Base-by-base conservation (phyloP, 2,329 filamentous ascomycete species). In the Diaporthe sp. region DNA sequence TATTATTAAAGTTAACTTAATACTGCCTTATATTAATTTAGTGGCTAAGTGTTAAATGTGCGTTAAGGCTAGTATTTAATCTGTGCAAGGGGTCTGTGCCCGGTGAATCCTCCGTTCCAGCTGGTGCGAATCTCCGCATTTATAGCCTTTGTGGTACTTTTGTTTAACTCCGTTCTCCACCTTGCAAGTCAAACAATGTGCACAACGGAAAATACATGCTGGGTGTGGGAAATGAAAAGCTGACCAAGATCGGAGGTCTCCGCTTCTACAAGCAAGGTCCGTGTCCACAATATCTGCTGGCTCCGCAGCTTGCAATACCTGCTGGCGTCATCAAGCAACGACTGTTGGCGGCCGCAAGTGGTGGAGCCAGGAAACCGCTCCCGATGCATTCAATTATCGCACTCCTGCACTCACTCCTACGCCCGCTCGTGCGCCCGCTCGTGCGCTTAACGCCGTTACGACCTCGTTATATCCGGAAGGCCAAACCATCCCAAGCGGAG, bases 361-460 rank as follows among this genome's bases (percentile, higher is more conserved):
- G 57, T 60, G 57, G 20, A 39, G 10, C 57, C 20, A n/a, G 31
- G 20, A 60, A 39, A 44, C 34, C 55, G 28, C 34, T 60, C 31
- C 31, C 58, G 7, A 25, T 25, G 13, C 15, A 42, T 42, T 42
- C 15, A 34, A 42, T 25, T 42, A 12, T 42, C 12, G 58, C 53
- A n/a, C 31, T n/a, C 9, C 9, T n/a, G 7, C 20, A 22, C 49
- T 25, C 20, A 22, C 49, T 25, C 2, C 9, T 5, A 22, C 22
- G 49, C 2, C 49, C 49, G 49, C 47, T 13, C 25, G 3, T 28
- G n/a, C 37, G n/a, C n/a, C 34, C 58, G 58, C 37, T 8, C 37
- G 28, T 49, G 17, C 20, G 61, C 42, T 67, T 67, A 34, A 67
- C 61, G 42, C 61, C 61, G 61, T 67, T 49, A 61, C 58, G 37